These are phyloP conservation scores for Helminthosporium solani DNA, from an alignment of 2,329 filamentous ascomycete species.

Conservation along the genomic window DNA sequence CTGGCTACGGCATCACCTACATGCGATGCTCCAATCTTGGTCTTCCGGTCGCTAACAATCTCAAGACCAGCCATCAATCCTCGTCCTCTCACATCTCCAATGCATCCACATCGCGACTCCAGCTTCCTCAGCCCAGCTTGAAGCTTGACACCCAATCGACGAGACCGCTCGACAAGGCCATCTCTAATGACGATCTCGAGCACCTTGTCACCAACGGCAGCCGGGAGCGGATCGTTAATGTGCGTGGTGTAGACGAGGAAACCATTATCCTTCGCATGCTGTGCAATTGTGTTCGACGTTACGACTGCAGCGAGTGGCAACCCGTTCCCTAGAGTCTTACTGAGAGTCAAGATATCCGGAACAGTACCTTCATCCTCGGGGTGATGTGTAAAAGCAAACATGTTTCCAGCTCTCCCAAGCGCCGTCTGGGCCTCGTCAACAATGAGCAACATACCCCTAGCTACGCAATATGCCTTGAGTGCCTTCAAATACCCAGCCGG, in stretches of 20 bases:
- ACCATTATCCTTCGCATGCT: constrained; percentile 49
- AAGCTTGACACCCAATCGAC: constrained; percentile 49
- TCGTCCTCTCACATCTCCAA: constrained; percentile 62
- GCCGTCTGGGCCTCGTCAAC: constrained; percentile 43
- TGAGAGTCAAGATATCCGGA: constrained; percentile 59
- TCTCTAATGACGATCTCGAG: constrained; percentile 62
- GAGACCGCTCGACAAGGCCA: constrained; percentile 51
- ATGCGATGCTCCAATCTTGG: constrained; percentile 51
- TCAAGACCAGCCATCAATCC: constrained; percentile 61
- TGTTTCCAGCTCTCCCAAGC: constrained; percentile 41
- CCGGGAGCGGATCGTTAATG: constrained; percentile 62
- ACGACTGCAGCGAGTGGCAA: constrained; percentile 60
- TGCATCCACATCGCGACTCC: constrained; percentile 57
- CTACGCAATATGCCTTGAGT: constrained; percentile 48
- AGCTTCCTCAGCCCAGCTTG: constrained; percentile 51
- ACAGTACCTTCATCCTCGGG: constrained; percentile 44
- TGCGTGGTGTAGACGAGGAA: constrained; percentile 64
- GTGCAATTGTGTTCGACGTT: constrained; percentile 56
- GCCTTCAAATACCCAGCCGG: constrained; percentile 60
- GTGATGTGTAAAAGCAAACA: constrained; percentile 59
- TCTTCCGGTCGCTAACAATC: constrained; percentile 54
- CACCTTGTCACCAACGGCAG: constrained; percentile 62
- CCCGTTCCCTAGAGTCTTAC: constrained; percentile 63
- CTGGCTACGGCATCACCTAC: constrained; percentile 52
- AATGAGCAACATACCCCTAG: constrained; percentile 38